Base-by-base conservation (phyloP, 2,329 filamentous ascomycete genomes). In the Elsinoe arachidis region DNA sequence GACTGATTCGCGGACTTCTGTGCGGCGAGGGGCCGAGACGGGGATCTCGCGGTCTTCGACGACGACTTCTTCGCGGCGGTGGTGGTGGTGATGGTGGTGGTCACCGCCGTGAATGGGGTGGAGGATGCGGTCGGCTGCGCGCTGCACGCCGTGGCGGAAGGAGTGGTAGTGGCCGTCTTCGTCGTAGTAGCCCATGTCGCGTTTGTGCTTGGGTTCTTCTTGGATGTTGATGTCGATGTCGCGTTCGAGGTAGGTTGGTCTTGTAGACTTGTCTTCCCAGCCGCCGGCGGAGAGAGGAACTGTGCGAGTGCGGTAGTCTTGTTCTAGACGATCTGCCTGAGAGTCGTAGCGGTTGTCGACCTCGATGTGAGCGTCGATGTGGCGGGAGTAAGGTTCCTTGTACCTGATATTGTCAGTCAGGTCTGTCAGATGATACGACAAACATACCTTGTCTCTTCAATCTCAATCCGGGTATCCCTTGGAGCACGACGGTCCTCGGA, bases 101-200 rank as follows among this genome's bases (percentile, higher is more conserved):
- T 68, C 66, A 61, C 76, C 71, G 64, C 78, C 78, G 70, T 80
- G 76, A 72, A 84, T 79, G 64, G 82, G 82, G 74, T 85, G 82
- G 60, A 82, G 69, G 72, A 87, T 76, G 66, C 78, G 78, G 69
- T 87, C 84, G 68, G 81, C 83, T 67, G 81, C 83, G 68, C 80
- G 78, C 74, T 84, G 79, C 65, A 87, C 77, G 71, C 84, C 84
- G 73, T 85, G 83, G 74, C 85, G 84, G 79, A 88, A 82, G 66
- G 81, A 84, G 76, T 87, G 85, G 76, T 87, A 87, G 66, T 87
- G 80, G 70, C 84, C 85, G 73, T 87, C 83, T 77, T 87, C 82
- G 82, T 87, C 85, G 84, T 87, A 87, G 78, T 87, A 88, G 79
- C 85, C 85, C 85, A 88, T 88, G 70, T 84, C 83, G 79, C 73